Conservation (phyloP, 352 stramenopile genomes). For the Globisporangium takayamanum region DNA sequence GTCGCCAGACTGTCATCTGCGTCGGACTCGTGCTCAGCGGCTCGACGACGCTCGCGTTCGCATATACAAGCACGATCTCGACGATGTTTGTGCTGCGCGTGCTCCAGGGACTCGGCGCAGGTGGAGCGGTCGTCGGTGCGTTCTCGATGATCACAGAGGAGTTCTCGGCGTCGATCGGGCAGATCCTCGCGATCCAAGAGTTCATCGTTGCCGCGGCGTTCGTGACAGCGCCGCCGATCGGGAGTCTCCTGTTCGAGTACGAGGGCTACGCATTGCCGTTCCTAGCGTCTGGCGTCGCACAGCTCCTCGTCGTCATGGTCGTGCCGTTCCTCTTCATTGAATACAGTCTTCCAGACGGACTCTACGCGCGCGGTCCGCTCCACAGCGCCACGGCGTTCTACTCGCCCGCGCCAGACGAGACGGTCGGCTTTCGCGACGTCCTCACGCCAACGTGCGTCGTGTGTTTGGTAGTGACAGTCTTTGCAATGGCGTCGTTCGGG, state of each 20-base stretch:
- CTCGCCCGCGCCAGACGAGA: slow-evolving; percentile 11
- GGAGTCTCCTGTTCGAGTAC: slow-evolving; percentile 48
- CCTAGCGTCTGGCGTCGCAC: slow-evolving; percentile 43
- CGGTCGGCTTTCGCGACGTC: slow-evolving; percentile 36
- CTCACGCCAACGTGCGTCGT: slow-evolving; percentile 48
- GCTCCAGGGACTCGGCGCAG: slow-evolving; percentile 53
- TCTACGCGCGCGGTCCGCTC: slow-evolving; percentile 24
- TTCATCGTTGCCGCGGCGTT: slow-evolving; percentile 64
- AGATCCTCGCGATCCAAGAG: slow-evolving; percentile 56
- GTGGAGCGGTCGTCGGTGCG: slow-evolving; percentile 53
- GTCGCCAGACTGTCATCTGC: slow-evolving; percentile 62
- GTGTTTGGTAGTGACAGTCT: slow-evolving; percentile 41
- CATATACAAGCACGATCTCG: slow-evolving; percentile 34
- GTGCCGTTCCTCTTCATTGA: slow-evolving; percentile 71
- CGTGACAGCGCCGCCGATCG: slow-evolving; percentile 47
- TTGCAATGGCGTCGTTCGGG: slow-evolving; percentile 64
- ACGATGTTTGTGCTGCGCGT: slow-evolving; percentile 43
- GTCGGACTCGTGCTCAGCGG: slow-evolving; percentile 59
- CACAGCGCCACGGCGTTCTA: slow-evolving; percentile 23
- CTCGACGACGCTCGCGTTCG: slow-evolving; percentile 56
- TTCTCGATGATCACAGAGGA: slow-evolving; percentile 67
- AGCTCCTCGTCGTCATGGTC: slow-evolving; percentile 56
- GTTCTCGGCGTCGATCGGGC: slow-evolving; percentile 41
- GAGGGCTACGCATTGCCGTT: slow-evolving; percentile 57
- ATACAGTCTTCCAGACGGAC: slow-evolving; percentile 59